A percentile compares a stretch with the other conserved stretches of the same genome.
phyloP scores from a whole-genome alignment of 768 basidiomycete species.

The Imleria badia region DNA sequence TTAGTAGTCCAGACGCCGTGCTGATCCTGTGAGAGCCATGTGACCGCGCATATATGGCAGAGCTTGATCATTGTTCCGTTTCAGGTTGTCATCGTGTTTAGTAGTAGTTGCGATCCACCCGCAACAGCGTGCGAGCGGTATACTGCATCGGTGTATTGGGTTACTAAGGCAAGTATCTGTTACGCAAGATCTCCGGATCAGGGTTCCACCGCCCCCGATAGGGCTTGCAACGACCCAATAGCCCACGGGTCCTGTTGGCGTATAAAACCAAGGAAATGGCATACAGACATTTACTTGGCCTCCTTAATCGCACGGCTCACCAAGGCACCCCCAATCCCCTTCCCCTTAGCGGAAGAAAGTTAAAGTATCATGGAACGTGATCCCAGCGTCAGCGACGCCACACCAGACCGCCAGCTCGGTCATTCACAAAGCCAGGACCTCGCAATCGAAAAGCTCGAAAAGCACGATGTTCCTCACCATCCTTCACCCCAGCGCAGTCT shows the following conservation, averaged over 20 bases:
- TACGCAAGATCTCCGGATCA: not conserved
- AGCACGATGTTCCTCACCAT: not conserved
- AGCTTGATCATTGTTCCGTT: not conserved
- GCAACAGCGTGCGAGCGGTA: not conserved
- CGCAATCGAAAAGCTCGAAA: constrained; percentile 1
- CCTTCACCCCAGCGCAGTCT: constrained; percentile 20
- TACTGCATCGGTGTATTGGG: not conserved
- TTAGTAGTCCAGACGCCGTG: constrained; percentile 15
- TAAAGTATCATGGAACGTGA: constrained; percentile 10
- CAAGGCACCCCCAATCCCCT: not conserved
- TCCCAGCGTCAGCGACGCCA: constrained; percentile 10
- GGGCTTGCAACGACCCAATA: not conserved
- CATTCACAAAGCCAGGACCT: constrained; percentile 8
- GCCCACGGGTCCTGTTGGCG: not conserved
- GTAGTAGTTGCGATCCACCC: constrained; percentile 14
- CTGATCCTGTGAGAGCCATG: not conserved
- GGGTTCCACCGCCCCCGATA: not conserved
- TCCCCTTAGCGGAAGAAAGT: not conserved
- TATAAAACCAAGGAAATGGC: constrained; percentile 21
- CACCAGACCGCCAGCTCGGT: constrained; percentile 12
- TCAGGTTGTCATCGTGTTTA: constrained; percentile 17
- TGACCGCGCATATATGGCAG: not conserved
- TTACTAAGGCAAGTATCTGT: not conserved
- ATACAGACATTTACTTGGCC: not conserved
- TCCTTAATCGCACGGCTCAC: not conserved